Conservation (phyloP, 352 stramenopile species). For the Pythium phragmitis region DNA sequence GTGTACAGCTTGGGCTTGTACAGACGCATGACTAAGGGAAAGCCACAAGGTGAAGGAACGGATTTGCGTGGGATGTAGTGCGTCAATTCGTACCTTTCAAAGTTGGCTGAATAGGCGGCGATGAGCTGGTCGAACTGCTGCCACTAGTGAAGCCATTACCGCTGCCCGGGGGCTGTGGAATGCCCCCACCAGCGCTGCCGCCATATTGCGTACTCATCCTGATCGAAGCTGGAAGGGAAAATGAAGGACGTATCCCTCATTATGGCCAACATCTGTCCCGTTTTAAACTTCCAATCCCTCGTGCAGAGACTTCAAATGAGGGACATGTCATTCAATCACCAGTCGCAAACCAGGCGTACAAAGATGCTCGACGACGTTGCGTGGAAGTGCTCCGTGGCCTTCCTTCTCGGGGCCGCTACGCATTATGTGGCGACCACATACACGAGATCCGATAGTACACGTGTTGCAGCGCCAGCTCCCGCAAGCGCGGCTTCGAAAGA, state of each 20-base stretch:
- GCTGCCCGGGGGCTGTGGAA: slow-evolving; percentile 26
- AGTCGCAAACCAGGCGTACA: neutral
- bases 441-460: slow-evolving; percentile 28
- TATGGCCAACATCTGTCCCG: too few relatives aligned
- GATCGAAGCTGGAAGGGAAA: slow-evolving; percentile 5
- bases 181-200: slow-evolving; percentile 4
- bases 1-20: slow-evolving; percentile 89
- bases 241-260: neutral
- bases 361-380: slow-evolving; percentile 54
- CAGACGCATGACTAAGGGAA: slow-evolving; percentile 80
- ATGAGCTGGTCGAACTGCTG: neutral
- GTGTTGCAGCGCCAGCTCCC: neutral
- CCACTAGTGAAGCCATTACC: slow-evolving; percentile 12
- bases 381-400: slow-evolving; percentile 80
- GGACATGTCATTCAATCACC: neutral
- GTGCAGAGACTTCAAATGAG: neutral
- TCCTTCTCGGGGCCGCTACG: slow-evolving; percentile 66
- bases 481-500: slow-evolving; percentile 8
- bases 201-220: slow-evolving; percentile 28
- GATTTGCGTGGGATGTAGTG: neutral
- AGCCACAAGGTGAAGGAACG: neutral
- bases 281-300: too few relatives aligned
- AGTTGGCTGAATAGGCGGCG: slow-evolving; percentile 53
- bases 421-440: slow-evolving; percentile 57
- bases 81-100: slow-evolving; percentile 57